These are phyloP conservation scores for Umbelopsis vinacea DNA, from an alignment of 192 early-diverging fungal species.

Conservation along the genomic window DNA sequence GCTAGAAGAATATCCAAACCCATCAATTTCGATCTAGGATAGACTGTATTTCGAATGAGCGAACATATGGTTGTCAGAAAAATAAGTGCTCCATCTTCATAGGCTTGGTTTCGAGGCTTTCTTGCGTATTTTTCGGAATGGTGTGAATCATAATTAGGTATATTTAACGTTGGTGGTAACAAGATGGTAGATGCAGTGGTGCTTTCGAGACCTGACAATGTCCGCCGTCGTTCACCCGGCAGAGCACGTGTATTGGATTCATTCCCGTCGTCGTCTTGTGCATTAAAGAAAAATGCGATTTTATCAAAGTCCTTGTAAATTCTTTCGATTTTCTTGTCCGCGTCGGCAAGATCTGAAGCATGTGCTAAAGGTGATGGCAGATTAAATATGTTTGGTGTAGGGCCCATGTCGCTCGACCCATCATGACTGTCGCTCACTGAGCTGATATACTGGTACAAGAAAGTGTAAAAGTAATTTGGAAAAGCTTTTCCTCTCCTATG, in stretches of 20 bases:
- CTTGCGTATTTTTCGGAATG: neutral
- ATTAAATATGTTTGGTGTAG: conserved; percentile 17
- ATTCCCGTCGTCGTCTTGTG: conserved; percentile 30
- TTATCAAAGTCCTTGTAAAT: conserved; percentile 77
- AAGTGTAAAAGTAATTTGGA: conserved; percentile 74
- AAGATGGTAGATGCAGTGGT: conserved; percentile 32
- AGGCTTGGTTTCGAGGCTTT: conserved; percentile 1
- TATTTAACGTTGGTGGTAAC: conserved; percentile 38
- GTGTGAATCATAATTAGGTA: conserved; percentile 30
- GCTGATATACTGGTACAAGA: conserved; percentile 73
- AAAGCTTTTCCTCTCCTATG: conserved; percentile 74
- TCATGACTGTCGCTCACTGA: conserved; percentile 60
- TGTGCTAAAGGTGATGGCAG: conserved; percentile 7
- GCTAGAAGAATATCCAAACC: conserved; percentile 78
- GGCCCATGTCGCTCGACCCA: neutral
- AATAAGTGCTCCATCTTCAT: conserved; percentile 68
- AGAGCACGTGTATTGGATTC: neutral
- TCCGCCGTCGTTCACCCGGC: conserved; percentile 21
- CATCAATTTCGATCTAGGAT: conserved; percentile 70
- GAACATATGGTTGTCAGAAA: conserved; percentile 72
- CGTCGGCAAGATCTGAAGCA: conserved; percentile 42
- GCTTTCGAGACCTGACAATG: conserved; percentile 14
- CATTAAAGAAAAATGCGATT: conserved; percentile 62
- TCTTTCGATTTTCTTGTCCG: conserved; percentile 78
- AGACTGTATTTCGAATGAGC: conserved; percentile 69